A percentile compares a stretch with the other conserved stretches of the same genome.
These are phyloP conservation scores for Curvularia eragrostidis DNA, from an alignment of 2,329 filamentous ascomycete genomes.

Conservation along the genomic window DNA sequence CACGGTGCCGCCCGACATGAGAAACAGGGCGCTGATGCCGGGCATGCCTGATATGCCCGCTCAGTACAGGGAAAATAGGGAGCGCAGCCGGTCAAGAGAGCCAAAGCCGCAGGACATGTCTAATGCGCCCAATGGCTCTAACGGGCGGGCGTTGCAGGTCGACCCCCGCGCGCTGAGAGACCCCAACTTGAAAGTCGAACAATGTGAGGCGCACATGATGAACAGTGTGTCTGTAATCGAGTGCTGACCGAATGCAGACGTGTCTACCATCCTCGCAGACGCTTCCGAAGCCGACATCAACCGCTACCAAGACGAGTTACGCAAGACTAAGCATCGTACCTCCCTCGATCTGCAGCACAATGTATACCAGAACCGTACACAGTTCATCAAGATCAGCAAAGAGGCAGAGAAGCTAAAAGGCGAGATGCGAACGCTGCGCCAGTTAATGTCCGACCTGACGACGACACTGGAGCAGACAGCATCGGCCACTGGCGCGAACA, in stretches of 20 bases:
- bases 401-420: conserved; percentile 97
- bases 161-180: conserved; percentile 82
- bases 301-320: conserved; percentile 77
- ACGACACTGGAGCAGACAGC: conserved; percentile 56
- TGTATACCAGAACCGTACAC: conserved; percentile 94
- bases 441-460: conserved; percentile 89
- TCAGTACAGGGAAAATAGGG: conserved; percentile 64
- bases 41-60: conserved; percentile 66
- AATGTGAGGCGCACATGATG: conserved; percentile 63
- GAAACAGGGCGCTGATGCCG: conserved; percentile 69
- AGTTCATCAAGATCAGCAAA: conserved; percentile 99
- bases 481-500: conserved; percentile 48
- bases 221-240: neutral
- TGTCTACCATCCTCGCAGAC: conserved; percentile 76
- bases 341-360: conserved; percentile 89
- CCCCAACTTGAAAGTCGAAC: conserved; percentile 77
- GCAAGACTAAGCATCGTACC: conserved; percentile 77
- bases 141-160: conserved; percentile 65
- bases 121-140: conserved; percentile 41
- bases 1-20: conserved; percentile 72
- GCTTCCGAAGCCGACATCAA: conserved; percentile 87
- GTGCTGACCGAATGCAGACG: conserved; percentile 54
- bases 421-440: conserved; percentile 90
- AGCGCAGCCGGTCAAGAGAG: conserved; percentile 54
- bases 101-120: conserved; percentile 56